Percentiles rank a stretch among this genome's conserved stretches.
These are phyloP conservation scores for Globisporangium canariense DNA, from an alignment of 352 stramenopile species.

Conservation along the genomic window DNA sequence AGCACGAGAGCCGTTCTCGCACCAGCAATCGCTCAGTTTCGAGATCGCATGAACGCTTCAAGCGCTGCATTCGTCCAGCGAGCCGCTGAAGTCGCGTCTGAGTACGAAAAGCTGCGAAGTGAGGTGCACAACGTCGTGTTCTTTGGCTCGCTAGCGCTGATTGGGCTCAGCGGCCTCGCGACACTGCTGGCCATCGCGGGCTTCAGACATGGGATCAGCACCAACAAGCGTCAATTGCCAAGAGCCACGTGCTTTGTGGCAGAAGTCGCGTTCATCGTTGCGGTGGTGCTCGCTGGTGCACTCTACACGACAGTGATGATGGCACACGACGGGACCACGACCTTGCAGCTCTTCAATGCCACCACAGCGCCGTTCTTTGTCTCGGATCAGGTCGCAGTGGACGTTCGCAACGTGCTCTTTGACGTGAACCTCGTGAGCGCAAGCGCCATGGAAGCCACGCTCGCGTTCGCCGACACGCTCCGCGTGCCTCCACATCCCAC, in stretches of 20 bases:
- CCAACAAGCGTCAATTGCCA: conserved; percentile 33
- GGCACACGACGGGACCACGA: conserved; percentile 44
- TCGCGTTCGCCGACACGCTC: conserved; percentile 63
- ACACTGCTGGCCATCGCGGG: conserved; percentile 28
- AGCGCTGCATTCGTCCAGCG: conserved; percentile 16
- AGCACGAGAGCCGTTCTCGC: conserved; percentile 18
- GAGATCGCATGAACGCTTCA: conserved; percentile 29
- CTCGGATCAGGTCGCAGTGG: conserved; percentile 13
- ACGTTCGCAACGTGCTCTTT: conserved; percentile 36
- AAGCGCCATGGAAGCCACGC: conserved; percentile 23
- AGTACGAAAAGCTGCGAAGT: conserved; percentile 25
- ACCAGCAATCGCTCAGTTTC: conserved; percentile 29
- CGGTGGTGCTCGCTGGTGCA: conserved; percentile 41
- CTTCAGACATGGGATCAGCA: conserved; percentile 31
- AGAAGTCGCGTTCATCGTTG: conserved; percentile 39
- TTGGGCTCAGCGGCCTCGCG: conserved; percentile 27
- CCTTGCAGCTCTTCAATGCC: conserved; percentile 33
- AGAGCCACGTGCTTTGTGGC: conserved; percentile 41
- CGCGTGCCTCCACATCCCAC: conserved; percentile 60
- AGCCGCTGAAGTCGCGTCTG: conserved; percentile 12
- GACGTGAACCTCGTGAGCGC: conserved; percentile 43
- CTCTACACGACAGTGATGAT: conserved; percentile 48
- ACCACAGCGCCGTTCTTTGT: conserved; percentile 33
- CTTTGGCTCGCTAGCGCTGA: conserved; percentile 29
- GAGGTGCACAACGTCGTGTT: conserved; percentile 30